A percentile compares a stretch with the other conserved stretches of the same genome.
These are phyloP conservation scores for Blastobotrys muscicola DNA, from an alignment of 805 yeast species.

Conservation along the genomic window DNA sequence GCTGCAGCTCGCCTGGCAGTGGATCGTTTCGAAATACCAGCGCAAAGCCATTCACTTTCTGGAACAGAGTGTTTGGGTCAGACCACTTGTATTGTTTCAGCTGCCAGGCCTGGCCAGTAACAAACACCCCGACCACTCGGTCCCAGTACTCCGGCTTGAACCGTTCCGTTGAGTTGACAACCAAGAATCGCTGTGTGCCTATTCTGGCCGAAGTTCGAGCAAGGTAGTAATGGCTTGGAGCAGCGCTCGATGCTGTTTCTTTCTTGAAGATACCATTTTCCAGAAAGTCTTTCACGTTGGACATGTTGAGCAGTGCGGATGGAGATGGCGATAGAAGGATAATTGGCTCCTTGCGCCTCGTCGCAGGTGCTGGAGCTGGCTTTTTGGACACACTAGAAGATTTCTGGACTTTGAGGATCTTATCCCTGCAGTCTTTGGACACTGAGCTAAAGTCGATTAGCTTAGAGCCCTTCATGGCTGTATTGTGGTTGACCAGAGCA, in stretches of 20 bases:
- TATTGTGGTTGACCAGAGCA: conserved; percentile 34
- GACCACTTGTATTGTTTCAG: conserved; percentile 78
- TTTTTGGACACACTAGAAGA: neutral
- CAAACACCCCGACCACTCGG: conserved; percentile 87
- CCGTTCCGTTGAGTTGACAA: conserved; percentile 81
- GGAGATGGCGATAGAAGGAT: conserved; percentile 74
- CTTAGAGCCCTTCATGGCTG: conserved; percentile 30
- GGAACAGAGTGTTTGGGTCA: conserved; percentile 72
- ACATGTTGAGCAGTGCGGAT: conserved; percentile 55
- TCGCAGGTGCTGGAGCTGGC: neutral
- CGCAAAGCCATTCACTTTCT: conserved; percentile 73
- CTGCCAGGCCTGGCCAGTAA: conserved; percentile 98
- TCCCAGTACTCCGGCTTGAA: conserved; percentile 98
- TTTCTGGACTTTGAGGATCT: conserved; percentile 14
- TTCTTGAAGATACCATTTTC: conserved; percentile 57
- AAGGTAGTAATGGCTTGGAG: conserved; percentile 38
- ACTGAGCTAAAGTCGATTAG: conserved; percentile 28
- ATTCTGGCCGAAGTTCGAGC: conserved; percentile 48
- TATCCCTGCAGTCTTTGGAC: conserved; percentile 26
- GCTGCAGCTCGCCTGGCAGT: conserved; percentile 61
- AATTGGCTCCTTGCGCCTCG: conserved; percentile 46
- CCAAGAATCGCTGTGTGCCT: conserved; percentile 52
- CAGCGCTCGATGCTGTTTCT: conserved; percentile 24
- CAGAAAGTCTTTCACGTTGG: conserved; percentile 58
- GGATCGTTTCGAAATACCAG: conserved; percentile 70